phyloP scores from a whole-genome alignment of 768 basidiomycete genomes.

The Amanita exitialis region DNA sequence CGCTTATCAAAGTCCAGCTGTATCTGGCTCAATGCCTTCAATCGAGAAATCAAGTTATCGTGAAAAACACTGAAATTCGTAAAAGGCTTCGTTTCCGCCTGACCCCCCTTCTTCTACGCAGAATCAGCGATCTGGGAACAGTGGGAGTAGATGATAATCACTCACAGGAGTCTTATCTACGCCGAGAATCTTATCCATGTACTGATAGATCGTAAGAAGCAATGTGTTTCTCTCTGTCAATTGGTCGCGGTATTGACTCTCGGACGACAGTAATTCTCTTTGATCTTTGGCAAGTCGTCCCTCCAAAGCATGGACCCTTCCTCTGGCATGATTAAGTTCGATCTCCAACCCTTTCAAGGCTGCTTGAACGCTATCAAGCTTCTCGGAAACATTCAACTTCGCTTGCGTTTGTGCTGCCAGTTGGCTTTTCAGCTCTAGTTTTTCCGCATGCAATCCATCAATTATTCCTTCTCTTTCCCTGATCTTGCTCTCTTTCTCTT shows the following conservation, averaged over 20 bases:
- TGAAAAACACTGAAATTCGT: constrained; percentile 93
- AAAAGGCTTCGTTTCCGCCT: constrained; percentile 84
- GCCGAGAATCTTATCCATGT: constrained; percentile 88
- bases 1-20: constrained; percentile 82
- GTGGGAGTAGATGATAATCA: constrained; percentile 6
- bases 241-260: constrained; percentile 84
- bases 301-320: constrained; percentile 68
- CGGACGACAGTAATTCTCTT: constrained; percentile 55
- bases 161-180: constrained; percentile 78
- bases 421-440: constrained; percentile 69
- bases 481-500: constrained; percentile 50
- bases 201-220: constrained; percentile 87
- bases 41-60: constrained; percentile 82
- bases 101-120: constrained; percentile 58
- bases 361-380: constrained; percentile 65
- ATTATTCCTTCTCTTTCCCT: constrained; percentile 65
- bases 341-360: constrained; percentile 55
- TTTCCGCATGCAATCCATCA: constrained; percentile 71
- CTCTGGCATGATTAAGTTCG: constrained; percentile 51
- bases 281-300: constrained; percentile 75
- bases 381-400: constrained; percentile 77
- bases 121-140: neutral
- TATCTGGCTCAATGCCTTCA: constrained; percentile 79
- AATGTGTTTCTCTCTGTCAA: constrained; percentile 89
- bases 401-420: constrained; percentile 84